These are phyloP conservation scores for Bifiguratus adelaidae DNA, from an alignment of 192 early-diverging fungal genomes.

Conservation along the genomic window DNA sequence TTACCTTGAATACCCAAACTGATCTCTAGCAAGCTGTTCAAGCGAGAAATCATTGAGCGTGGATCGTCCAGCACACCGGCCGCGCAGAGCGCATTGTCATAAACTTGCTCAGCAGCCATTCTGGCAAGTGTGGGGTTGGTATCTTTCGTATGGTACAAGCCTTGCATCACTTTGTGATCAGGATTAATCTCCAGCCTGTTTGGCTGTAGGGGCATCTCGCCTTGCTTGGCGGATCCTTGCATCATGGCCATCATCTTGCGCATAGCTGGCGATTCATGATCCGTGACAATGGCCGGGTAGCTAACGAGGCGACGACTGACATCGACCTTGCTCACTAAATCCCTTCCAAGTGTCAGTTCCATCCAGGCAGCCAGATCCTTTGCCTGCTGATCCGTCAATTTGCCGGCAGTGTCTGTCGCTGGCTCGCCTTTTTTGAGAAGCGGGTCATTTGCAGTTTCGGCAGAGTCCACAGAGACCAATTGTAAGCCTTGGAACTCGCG, in stretches of 20 bases:
- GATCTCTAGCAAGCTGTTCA: slow-evolving; percentile 47
- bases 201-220: slow-evolving; percentile 43
- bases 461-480: slow-evolving; percentile 38
- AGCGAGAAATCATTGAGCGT: slow-evolving; percentile 60
- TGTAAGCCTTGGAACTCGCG: slow-evolving; percentile 42
- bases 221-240: slow-evolving; percentile 39
- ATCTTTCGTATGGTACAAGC: slow-evolving; percentile 45
- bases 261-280: slow-evolving; percentile 63
- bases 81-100: slow-evolving; percentile 68
- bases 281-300: slow-evolving; percentile 63
- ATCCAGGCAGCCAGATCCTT: slow-evolving; percentile 50
- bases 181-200: slow-evolving; percentile 67
- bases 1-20: slow-evolving; percentile 16
- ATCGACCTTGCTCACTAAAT: slow-evolving; percentile 55
- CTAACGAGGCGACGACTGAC: slow-evolving; percentile 61
- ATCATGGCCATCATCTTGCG: slow-evolving; percentile 58
- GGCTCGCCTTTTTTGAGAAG: slow-evolving; percentile 7
- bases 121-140: slow-evolving; percentile 51
- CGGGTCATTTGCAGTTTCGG: slow-evolving; percentile 28
- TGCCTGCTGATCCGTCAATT: slow-evolving; percentile 30
- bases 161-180: slow-evolving; percentile 56
- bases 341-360: slow-evolving; percentile 40
- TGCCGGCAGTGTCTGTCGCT: neutral
- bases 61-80: slow-evolving; percentile 73
- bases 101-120: slow-evolving; percentile 55